Percentiles rank a stretch among this genome's conserved stretches.
phyloP scores from a whole-genome alignment of 1,139 yeast genomes.

The Geotrichum reessii region DNA sequence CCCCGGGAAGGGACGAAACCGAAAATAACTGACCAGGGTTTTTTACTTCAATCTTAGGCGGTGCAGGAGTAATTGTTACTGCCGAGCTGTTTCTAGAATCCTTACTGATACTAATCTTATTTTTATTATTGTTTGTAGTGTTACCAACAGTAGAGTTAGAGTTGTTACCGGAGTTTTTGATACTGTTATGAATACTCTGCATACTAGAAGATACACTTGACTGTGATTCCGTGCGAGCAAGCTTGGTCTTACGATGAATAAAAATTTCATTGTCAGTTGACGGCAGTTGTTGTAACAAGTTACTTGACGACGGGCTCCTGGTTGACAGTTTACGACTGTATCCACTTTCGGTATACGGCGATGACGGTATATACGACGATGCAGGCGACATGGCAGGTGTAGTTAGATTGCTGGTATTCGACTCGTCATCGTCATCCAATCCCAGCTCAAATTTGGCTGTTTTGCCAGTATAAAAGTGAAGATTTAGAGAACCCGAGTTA shows the following conservation, averaged over 20 bases:
- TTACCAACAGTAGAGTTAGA: too few relatives aligned
- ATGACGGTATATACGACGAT: slow-evolving; percentile 15
- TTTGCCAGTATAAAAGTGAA: slow-evolving; percentile 5
- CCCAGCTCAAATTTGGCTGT: slow-evolving; percentile 26
- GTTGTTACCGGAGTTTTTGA: neutral
- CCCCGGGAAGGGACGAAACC: slow-evolving; percentile 7
- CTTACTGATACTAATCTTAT: slow-evolving; percentile 1
- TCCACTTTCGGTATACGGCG: slow-evolving; percentile 9
- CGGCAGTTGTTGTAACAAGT: slow-evolving; percentile 1
- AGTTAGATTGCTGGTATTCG: slow-evolving; percentile 19
- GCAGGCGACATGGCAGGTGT: slow-evolving; percentile 28
- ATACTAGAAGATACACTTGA: slow-evolving; percentile 24
- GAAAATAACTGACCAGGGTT: slow-evolving; percentile 16
- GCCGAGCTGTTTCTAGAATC: neutral
- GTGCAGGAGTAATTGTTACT: neutral
- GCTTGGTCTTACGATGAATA: slow-evolving; percentile 24
- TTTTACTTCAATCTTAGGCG: slow-evolving; percentile 2
- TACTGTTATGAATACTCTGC: slow-evolving; percentile 11
- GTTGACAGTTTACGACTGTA: neutral
- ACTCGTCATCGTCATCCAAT: slow-evolving; percentile 23
- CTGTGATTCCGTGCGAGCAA: slow-evolving; percentile 29
- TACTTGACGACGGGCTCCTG: slow-evolving; percentile 6
- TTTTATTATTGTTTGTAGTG: neutral
- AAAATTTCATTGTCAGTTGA: slow-evolving; percentile 17
- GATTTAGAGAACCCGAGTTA: neutral